Base-by-base conservation (phyloP, 192 early-diverging fungal species). In the Backusella liffmaniae region DNA sequence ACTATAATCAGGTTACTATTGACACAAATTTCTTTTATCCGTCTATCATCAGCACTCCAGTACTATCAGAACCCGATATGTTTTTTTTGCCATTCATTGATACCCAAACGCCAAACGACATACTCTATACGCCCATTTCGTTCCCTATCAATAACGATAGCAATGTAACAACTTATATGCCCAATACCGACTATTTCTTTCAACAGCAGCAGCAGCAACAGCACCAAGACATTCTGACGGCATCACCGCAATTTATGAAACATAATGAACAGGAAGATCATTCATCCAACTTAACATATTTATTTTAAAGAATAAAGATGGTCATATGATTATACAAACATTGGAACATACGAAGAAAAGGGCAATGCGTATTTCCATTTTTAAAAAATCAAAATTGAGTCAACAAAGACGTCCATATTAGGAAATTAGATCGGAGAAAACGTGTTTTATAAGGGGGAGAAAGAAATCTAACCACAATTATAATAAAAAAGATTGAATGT, bases 391-490 rank as follows among this genome's bases (percentile, higher is more conserved):
- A 29, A 62, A 23, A 12, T 62, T 62, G 56, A 62, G 56, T 62
- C 56, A 62, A 62, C 56, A 62, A 62, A 62, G 21, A 10, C 26
- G 13, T 62, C 56, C 12, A 62, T 26, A 62, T 62, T 62, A 62
- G 56, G 56, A 26, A 62, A 62, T 62, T 26, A 21, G 56, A 62
- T 62, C 56, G 56, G 56, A 56, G 53, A 44, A 44, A 56, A 56
- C 53, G 53, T 62, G 23, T 12, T 62, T 29, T 29, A 62, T 12
- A 26, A 59, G 23, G 9, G 23, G n/a, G 12, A 12, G 4, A 21
- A 23, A 49, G 5, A n/a, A 21, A 3, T 10, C 56, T 62, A 62
- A 62, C 56, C 56, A 7, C 21, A 62, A 62, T 62, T 62, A 62
- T 62, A 62, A 26, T 62, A 62, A 62, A 62, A 59, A 62, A 62